Conservation (phyloP, 2,329 filamentous ascomycete genomes). For the Graphium sp. region DNA sequence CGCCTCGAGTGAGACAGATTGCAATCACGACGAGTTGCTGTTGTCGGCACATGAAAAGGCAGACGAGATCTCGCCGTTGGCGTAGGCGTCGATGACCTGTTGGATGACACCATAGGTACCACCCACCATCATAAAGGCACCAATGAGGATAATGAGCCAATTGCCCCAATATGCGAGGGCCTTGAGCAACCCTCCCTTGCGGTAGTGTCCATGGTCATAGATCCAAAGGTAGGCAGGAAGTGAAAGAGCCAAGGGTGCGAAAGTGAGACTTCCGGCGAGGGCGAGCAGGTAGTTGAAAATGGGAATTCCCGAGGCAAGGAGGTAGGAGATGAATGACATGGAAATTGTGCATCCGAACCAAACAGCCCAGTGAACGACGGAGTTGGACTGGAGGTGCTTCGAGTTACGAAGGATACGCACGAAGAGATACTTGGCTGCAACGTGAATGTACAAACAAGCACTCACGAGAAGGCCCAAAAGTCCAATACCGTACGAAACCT, state of each 20-base stretch:
- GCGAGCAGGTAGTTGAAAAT: conserved; percentile 17
- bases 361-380: conserved; percentile 15
- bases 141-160: conserved; percentile 16
- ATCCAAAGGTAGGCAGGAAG: conserved; percentile 18
- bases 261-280: conserved; percentile 15
- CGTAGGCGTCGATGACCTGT: conserved; percentile 33
- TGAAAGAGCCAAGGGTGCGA: conserved; percentile 16
- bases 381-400: conserved; percentile 17
- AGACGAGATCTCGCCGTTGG: conserved; percentile 22
- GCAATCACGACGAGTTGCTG: conserved; percentile 19
- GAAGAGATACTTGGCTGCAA: conserved; percentile 21
- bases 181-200: conserved; percentile 11
- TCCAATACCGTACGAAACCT: conserved; percentile 42
- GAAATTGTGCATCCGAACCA: conserved; percentile 17
- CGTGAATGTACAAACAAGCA: conserved; percentile 17
- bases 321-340: conserved; percentile 12
- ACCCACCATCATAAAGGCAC: conserved; percentile 19
- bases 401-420: conserved; percentile 19
- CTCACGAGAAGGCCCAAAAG: conserved; percentile 27
- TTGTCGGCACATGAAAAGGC: conserved; percentile 33
- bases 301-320: conserved; percentile 15
- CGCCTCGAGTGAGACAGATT: conserved; percentile 40
- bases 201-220: conserved; percentile 15
- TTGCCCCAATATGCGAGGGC: conserved; percentile 14
- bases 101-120: conserved; percentile 28